Evolutionary conservation across 768 basidiomycete genomes (phyloP).

Genomic region (Pulveroboletus sp.): DNA sequence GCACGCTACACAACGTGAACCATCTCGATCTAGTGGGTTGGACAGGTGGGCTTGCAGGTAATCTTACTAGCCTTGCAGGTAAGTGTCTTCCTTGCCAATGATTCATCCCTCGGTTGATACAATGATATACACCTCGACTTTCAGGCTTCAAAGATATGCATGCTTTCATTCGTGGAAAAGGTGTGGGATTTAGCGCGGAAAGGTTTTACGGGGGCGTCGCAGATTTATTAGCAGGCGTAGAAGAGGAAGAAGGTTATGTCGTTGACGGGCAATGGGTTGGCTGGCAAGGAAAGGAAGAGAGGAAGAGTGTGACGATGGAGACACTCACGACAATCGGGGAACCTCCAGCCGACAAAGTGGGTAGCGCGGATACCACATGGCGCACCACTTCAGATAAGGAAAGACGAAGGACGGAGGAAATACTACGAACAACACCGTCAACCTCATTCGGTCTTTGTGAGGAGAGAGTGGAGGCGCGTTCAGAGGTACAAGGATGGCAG

Average conservation of each 20-base stretch:
- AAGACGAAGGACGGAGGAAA: constrained; percentile 23
- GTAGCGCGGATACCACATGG: constrained; percentile 1
- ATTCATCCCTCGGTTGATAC: background rate
- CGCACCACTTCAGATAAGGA: constrained; percentile 23
- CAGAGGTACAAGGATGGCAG: constrained; percentile 1
- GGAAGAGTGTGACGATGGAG: constrained; percentile 1
- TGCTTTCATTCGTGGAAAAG: constrained; percentile 82
- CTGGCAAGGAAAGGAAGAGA: constrained; percentile 12
- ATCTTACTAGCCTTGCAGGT: constrained; percentile 23
- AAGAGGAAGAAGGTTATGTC: constrained; percentile 50
- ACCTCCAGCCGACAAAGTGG: background rate
- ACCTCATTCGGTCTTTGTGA: constrained; percentile 3
- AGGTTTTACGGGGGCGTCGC: constrained; percentile 86
- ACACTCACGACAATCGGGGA: background rate
- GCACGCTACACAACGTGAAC: constrained; percentile 86
- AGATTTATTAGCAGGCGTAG: constrained; percentile 71
- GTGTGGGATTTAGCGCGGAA: constrained; percentile 87
- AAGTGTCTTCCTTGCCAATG: background rate
- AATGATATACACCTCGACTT: background rate
- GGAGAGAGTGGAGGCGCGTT: background rate
- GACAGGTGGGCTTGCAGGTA: constrained; percentile 44
- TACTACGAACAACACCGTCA: constrained; percentile 13
- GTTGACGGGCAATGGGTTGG: constrained; percentile 23
- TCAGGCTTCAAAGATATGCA: constrained; percentile 69
- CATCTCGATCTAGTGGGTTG: constrained; percentile 93